Base-by-base conservation (phyloP, 225 moss, liverwort and hornwort genomes). In the Pseudisothecium myosuroides region DNA sequence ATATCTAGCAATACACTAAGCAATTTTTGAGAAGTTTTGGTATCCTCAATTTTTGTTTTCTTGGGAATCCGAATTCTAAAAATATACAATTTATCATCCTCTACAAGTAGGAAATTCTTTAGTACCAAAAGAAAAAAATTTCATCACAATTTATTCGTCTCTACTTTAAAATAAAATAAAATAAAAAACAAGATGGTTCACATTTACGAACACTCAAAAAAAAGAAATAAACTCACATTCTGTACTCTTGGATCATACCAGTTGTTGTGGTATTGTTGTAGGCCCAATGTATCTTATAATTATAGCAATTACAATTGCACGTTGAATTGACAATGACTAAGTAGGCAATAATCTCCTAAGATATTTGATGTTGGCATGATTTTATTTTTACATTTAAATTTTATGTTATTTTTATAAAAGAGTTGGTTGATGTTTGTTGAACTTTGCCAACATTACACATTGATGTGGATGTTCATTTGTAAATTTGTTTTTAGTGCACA, bases 11-110 rank as follows among this genome's bases (percentile, higher is more conserved):
- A 66, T 37, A 5, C 11, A 36, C 20, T 37, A 21, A 6, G 37
- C 3, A 67, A 21, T 12, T 67, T 67, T 37, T 37, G 37, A 67
- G 21, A 21, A 20, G 11, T 21, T 66, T 66, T 67, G 11, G 37
- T 1, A 2, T 11, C 37, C 6, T 37, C 6, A 67, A 37, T 20
- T 67, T 67, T 66, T 37, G 5, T 37, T 37, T 36, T 67, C 1
- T 4, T 1, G 14, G 10, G 17, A 65, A 65, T 66, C 1, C 1
- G 2, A 36, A 66, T 36, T 36, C 0, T 5, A 0, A 6, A 67
- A 67, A 67, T 11, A 11, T 11, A 37, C 20, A 1, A 11, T 67
- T 37, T 67, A 67, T 67, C 21, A 67, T 67, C 21, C 0, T 20
- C 37, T 37, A 37, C 2, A 67, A 37, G 6, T 37, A 37, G 21